A percentile compares a stretch with the other conserved stretches of the same genome.
Evolutionary conservation across 2,329 filamentous ascomycete genomes (phyloP).

Genomic region (Xylaria sp.): DNA sequence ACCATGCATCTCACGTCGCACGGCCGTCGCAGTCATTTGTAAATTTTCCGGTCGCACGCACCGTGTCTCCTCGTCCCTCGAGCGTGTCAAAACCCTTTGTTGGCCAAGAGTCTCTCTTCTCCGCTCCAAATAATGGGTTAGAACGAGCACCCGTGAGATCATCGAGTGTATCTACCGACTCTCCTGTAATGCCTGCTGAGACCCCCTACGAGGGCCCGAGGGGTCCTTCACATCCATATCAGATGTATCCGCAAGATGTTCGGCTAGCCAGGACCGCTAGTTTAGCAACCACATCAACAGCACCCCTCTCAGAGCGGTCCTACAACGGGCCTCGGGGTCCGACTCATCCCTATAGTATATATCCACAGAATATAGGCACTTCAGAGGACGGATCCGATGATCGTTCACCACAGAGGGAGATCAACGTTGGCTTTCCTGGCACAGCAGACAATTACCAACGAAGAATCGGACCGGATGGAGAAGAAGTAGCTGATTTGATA

Average conservation of each 20-base stretch:
- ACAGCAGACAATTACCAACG: slow-evolving; percentile 74
- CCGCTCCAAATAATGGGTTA: slow-evolving; percentile 63
- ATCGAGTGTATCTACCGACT: slow-evolving; percentile 53
- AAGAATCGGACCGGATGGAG: slow-evolving; percentile 80
- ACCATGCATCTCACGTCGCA: slow-evolving; percentile 39
- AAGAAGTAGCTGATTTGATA: slow-evolving; percentile 87
- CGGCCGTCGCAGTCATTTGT: slow-evolving; percentile 40
- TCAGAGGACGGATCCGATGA: slow-evolving; percentile 59
- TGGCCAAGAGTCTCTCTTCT: slow-evolving; percentile 62
- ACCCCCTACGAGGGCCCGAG: slow-evolving; percentile 76
- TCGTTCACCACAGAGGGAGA: slow-evolving; percentile 54
- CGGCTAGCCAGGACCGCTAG: slow-evolving; percentile 65
- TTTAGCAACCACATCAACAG: slow-evolving; percentile 77
- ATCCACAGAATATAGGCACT: slow-evolving; percentile 79
- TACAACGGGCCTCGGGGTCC: slow-evolving; percentile 73
- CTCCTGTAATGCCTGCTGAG: slow-evolving; percentile 59
- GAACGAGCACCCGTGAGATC: slow-evolving; percentile 41
- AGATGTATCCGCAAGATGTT: slow-evolving; percentile 82
- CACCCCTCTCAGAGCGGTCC: slow-evolving; percentile 66
- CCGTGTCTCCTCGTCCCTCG: slow-evolving; percentile 57
- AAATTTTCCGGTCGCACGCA: slow-evolving; percentile 39
- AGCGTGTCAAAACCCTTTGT: slow-evolving; percentile 67
- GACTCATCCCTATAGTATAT: slow-evolving; percentile 87
- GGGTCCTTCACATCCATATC: slow-evolving; percentile 85
- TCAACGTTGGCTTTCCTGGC: slow-evolving; percentile 80